Evolutionary conservation across 2,329 filamentous ascomycete genomes (phyloP), one percentile per base, ranked within the genome.

Genomic region (Colletotrichum trifolii): DNA sequence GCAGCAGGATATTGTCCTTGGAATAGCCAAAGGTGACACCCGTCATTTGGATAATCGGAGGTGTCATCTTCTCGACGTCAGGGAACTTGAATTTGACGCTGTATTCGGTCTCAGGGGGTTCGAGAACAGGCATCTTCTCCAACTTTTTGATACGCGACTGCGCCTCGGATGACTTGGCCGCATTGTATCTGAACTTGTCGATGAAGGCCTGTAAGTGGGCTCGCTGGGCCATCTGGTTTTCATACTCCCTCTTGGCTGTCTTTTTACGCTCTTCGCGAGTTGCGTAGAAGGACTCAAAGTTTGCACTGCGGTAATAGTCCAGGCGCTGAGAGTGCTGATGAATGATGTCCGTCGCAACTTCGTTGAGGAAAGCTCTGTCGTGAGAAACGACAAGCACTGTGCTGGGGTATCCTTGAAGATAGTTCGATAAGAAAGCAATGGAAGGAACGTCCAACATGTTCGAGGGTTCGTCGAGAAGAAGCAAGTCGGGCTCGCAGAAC

Each of bases 371-470:
- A 1, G 96, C 94, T 85, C 96, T 89, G 87, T 99, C 96, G 91
- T 99, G 96, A 78, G 93, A 97, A 69, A 99, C 96, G 58, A 99
- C 95, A 12, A 99, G 85, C 35, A 99, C 89, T 2, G 96, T 98
- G 79, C 93, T 97, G 43, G 95, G 95, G 75, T 99, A 99, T 53
- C 84, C 85, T 78, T 97, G 94, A 8, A 99, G 90, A 76, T 99
- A 99, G 74, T 94, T 95, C 52, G 95, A 92, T 76, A 99, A 87
- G 87, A 98, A 99, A 61, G 96, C 96, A 75, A 99, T 98, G 33
- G 96, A 98, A n/a, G 96, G 96, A 63, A 99, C 96, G 81, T 98
- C 96, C 93, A 99, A 94, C 95, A 98, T 98, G 89, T 98, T 98
- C 60, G 95, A 98, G 81, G 96, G 96, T 89, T 99, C 96, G 83